These are phyloP conservation scores for Wickerhamiella pararugosa DNA, from an alignment of 1,139 yeast genomes.

Conservation along the genomic window DNA sequence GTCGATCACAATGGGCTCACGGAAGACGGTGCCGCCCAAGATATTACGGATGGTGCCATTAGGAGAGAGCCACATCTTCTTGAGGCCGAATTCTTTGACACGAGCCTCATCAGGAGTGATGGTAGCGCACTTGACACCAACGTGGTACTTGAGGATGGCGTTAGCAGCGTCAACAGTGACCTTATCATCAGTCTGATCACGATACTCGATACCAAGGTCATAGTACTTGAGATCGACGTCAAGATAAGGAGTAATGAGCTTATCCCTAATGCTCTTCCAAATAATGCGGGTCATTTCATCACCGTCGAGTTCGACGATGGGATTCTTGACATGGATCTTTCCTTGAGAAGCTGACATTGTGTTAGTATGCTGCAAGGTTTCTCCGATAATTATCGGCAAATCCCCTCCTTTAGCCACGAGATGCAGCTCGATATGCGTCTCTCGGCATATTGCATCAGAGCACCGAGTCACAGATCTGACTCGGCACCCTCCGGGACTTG, in stretches of 20 bases:
- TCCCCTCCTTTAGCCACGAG: no score
- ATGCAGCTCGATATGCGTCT: no score
- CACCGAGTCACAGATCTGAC: no score
- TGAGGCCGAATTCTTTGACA: slow-evolving; percentile 74
- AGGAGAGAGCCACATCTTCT: slow-evolving; percentile 96
- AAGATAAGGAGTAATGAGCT: slow-evolving; percentile 69
- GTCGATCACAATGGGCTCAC: slow-evolving; percentile 89
- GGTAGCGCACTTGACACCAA: slow-evolving; percentile 93
- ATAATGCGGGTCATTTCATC: slow-evolving; percentile 91
- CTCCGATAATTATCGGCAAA: no score
- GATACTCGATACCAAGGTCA: slow-evolving; percentile 71
- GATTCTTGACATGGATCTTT: slow-evolving; percentile 71
- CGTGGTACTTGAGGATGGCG: slow-evolving; percentile 78
- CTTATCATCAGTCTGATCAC: slow-evolving; percentile 78
- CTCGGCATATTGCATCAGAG: no score
- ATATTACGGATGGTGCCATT: slow-evolving; percentile 93
- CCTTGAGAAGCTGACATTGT: slow-evolving; percentile 8
- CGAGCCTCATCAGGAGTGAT: slow-evolving; percentile 97
- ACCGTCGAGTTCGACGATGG: slow-evolving; percentile 92
- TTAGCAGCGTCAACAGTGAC: slow-evolving; percentile 82
- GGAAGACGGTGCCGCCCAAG: slow-evolving; percentile 88
- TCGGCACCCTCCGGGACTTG: no score
- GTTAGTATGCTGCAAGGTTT: slow-evolving; percentile 1
- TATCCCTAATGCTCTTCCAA: slow-evolving; percentile 64
- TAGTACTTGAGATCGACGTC: slow-evolving; percentile 83